A percentile compares a stretch with the other conserved stretches of the same genome.
Conservation (phyloP, 2,329 filamentous ascomycete genomes). For the Diplodia scrobiculata region DNA sequence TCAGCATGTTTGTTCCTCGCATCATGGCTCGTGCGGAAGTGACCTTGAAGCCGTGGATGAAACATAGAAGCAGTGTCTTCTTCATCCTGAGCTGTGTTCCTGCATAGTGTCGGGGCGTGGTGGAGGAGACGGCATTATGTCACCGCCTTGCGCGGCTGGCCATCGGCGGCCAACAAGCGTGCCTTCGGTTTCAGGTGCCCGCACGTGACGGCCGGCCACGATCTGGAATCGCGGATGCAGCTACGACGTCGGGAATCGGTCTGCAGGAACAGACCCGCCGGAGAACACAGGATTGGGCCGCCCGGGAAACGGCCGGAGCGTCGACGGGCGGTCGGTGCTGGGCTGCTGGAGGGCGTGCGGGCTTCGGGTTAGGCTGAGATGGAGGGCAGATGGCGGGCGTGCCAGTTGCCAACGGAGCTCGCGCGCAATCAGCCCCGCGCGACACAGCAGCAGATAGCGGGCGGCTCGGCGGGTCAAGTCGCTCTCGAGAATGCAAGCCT, state of each 20-base stretch:
- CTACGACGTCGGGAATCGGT: not conserved
- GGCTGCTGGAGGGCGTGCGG: not conserved
- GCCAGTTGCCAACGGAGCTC: slow-evolving; percentile 1
- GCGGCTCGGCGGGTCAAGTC: slow-evolving; percentile 13
- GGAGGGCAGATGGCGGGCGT: not conserved
- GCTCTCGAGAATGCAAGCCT: slow-evolving; percentile 23
- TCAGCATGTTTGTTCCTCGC: slow-evolving; percentile 15
- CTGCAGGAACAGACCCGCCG: not conserved
- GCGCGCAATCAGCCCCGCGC: slow-evolving; percentile 15
- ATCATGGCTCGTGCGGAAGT: slow-evolving; percentile 21
- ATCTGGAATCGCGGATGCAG: not conserved
- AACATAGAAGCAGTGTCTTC: slow-evolving; percentile 78
- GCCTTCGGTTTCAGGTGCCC: not conserved
- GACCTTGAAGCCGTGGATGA: slow-evolving; percentile 87
- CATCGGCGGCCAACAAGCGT: not conserved
- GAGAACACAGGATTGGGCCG: not conserved
- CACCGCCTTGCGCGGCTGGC: slow-evolving; percentile 1
- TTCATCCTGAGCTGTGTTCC: slow-evolving; percentile 57
- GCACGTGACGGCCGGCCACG: not conserved
- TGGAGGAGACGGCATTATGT: slow-evolving; percentile 10
- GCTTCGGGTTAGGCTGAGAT: not conserved
- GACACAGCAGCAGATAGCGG: slow-evolving; percentile 20
- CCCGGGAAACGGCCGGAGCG: not conserved
- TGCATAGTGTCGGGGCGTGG: slow-evolving; percentile 17
- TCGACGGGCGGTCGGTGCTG: not conserved